phyloP scores from a whole-genome alignment of 371 early-diverging fungal genomes.

The Blastocladiella emersonii region DNA sequence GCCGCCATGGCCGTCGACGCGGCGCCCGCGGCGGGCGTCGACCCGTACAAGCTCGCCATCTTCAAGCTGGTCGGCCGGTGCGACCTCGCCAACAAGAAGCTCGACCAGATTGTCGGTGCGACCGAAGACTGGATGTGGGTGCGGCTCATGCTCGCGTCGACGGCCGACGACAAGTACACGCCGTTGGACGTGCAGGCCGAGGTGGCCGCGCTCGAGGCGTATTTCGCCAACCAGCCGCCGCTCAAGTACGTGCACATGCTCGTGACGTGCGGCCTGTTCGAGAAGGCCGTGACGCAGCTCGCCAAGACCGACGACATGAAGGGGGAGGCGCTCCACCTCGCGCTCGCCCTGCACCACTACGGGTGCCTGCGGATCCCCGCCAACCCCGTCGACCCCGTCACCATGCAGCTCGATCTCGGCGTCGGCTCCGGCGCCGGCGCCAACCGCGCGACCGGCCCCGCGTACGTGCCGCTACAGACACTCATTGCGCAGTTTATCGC shows the following conservation, averaged over 20 bases:
- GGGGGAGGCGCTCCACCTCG: slow-evolving; percentile 81
- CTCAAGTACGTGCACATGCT: slow-evolving; percentile 68
- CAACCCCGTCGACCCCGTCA: slow-evolving; percentile 8
- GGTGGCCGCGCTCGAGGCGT: slow-evolving; percentile 50
- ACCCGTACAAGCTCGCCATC: slow-evolving; percentile 75
- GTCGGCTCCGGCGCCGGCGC: slow-evolving; percentile 12
- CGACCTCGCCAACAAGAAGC: slow-evolving; percentile 45
- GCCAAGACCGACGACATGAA: slow-evolving; percentile 37
- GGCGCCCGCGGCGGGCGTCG: slow-evolving; percentile 24
- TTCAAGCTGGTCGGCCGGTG: slow-evolving; percentile 80
- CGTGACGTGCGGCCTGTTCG: slow-evolving; percentile 73
- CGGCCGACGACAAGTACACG: slow-evolving; percentile 45
- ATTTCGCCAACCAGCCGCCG: slow-evolving; percentile 55
- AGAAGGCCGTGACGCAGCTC: slow-evolving; percentile 64
- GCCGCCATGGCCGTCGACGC: slow-evolving; percentile 9
- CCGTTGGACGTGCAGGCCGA: slow-evolving; percentile 45
- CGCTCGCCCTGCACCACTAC: slow-evolving; percentile 60
- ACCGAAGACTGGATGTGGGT: slow-evolving; percentile 81
- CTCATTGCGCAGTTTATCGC: slow-evolving; percentile 43
- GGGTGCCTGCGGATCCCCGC: slow-evolving; percentile 61
- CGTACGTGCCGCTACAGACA: slow-evolving; percentile 26
- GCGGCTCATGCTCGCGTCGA: slow-evolving; percentile 17
- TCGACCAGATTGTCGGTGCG: slow-evolving; percentile 29
- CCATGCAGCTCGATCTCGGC: slow-evolving; percentile 20
- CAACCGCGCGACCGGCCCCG: slow-evolving; percentile 21